These are phyloP conservation scores for Candida nonsorbophila DNA, from an alignment of 805 yeast species.

Conservation along the genomic window DNA sequence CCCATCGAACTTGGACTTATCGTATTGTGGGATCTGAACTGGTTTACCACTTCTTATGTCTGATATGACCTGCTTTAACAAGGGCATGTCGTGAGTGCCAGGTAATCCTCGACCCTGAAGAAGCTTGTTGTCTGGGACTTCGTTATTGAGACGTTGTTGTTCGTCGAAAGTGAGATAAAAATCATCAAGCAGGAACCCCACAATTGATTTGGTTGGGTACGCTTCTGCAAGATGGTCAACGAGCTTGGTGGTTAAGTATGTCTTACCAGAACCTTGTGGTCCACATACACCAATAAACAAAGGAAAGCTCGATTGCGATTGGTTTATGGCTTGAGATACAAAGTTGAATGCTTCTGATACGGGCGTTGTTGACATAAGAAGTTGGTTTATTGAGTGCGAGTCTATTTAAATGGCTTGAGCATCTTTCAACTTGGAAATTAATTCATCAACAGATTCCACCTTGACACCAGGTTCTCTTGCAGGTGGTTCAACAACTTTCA, in stretches of 20 bases:
- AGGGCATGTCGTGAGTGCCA: constrained; percentile 78
- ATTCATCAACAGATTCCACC: constrained; percentile 77
- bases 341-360: too few species aligned
- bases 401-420: constrained; percentile 55
- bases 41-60: constrained; percentile 17
- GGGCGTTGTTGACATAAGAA: too few species aligned
- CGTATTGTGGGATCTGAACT: constrained; percentile 58
- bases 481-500: constrained; percentile 83
- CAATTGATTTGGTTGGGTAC: constrained; percentile 33
- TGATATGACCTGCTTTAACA: constrained; percentile 34
- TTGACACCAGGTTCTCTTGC: constrained; percentile 75
- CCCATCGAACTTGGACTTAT: constrained; percentile 67
- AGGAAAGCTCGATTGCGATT: too few species aligned
- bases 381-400: too few species aligned
- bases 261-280: constrained; percentile 80
- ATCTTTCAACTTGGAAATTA: constrained; percentile 73
- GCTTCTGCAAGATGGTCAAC: constrained; percentile 20
- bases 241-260: constrained; percentile 46
- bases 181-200: constrained; percentile 77
- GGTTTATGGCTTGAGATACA: too few species aligned
- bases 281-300: constrained; percentile 57
- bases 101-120: constrained; percentile 84
- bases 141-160: constrained; percentile 43
- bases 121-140: constrained; percentile 40
- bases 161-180: constrained; percentile 65